phyloP scores from a whole-genome alignment of 1,284 basidiomycete species.

The Agaricales sp. region DNA sequence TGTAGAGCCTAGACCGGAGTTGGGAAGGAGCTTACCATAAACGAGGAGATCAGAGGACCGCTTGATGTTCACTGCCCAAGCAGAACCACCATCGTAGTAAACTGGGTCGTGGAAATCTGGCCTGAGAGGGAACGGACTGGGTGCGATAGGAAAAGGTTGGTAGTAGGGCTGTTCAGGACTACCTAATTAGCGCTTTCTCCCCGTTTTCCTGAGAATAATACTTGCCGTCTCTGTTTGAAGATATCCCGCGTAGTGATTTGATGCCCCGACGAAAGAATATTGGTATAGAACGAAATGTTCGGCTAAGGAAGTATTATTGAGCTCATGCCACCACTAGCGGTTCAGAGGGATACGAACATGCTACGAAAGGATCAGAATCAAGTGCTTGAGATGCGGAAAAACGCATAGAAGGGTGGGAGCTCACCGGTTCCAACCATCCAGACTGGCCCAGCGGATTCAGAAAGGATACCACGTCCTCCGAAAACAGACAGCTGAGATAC shows the following conservation, averaged over 20 bases:
- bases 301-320: slow-evolving; percentile 17
- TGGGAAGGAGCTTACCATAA: slow-evolving; percentile 24
- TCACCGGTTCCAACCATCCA: slow-evolving; percentile 65
- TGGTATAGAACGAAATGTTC: slow-evolving; percentile 65
- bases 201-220: slow-evolving; percentile 10
- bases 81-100: slow-evolving; percentile 22
- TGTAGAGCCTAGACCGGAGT: not conserved
- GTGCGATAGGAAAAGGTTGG: slow-evolving; percentile 50
- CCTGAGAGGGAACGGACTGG: slow-evolving; percentile 43
- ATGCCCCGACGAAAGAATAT: slow-evolving; percentile 51
- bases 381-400: not conserved
- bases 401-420: not conserved
- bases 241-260: slow-evolving; percentile 61
- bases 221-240: slow-evolving; percentile 62
- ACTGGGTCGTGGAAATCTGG: slow-evolving; percentile 45
- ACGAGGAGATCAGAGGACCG: slow-evolving; percentile 50
- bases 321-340: not conserved
- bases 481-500: slow-evolving; percentile 49
- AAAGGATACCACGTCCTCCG: slow-evolving; percentile 66
- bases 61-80: slow-evolving; percentile 52
- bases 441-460: slow-evolving; percentile 63
- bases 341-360: too few species aligned
- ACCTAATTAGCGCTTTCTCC: slow-evolving; percentile 17
- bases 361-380: not conserved
- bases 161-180: slow-evolving; percentile 43